Base-by-base conservation (phyloP, 1,284 basidiomycete genomes). In the Irpex sp. region DNA sequence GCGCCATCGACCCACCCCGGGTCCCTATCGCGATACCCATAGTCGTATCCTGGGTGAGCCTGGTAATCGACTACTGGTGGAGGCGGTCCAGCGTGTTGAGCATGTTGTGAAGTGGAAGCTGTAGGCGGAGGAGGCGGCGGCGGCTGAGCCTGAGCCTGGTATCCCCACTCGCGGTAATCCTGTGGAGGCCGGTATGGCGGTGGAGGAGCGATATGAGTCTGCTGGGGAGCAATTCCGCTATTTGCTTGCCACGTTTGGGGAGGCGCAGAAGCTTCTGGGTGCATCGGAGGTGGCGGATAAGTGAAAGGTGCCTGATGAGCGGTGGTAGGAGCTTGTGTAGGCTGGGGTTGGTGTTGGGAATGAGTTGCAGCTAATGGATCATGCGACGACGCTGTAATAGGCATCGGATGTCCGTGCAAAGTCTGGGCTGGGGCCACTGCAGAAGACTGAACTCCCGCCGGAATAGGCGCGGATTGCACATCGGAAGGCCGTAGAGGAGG, bases 191-290 rank as follows among this genome's bases (percentile, higher is more conserved):
- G n/a, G 13, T 33, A 39, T 13, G 61, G 56, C 47, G 61, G 61
- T 7, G 75, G 71, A 54, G 81, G 77, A 1, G 79, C 74, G 43
- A 85, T 79, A 68, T 89, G 87, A 0, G 86, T 83, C 69, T 88
- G 87, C 62, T 87, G 81, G 4, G 88, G 87, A 0, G 84, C 82
- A 53, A 90, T 87, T 15, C 78, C 80, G 60, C 77, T 81, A 5
- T 84, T 72, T 3, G 80, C 77, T 69, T 89, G 86, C 88, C 88
- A 90, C 26, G 83, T 78, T 63, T 83, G 87, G 15, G 84, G 81
- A 5, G 83, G 81, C 0, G 78, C 76, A 46, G 79, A 72, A 9
- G 80, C 74, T 7, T 81, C 74, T 8, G 78, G 78, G 49, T 79
- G 83, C 69, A 87, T 78, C 33, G 75, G 75, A 50, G 79, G 79